Evolutionary conservation across 257 asterid species (phyloP), one percentile per base, ranked within the genome.

Genomic region (Solanum commersonii): DNA sequence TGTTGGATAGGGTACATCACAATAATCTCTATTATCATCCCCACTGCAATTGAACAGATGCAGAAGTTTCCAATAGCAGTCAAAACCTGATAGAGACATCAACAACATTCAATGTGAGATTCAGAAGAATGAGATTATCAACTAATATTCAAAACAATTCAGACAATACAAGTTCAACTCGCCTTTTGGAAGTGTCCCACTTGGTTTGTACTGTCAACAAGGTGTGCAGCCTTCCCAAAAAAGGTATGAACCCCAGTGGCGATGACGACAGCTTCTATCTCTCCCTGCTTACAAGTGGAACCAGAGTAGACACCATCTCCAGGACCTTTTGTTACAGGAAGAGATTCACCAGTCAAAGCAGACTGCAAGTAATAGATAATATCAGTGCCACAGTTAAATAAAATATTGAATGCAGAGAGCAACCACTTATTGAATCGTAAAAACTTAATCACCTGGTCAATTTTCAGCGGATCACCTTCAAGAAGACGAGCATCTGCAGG

Each of bases 241-340:
- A 97, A 97, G 59, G 99, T 97, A 91, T 97, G 99, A 81, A 97
- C 99, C 88, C 99, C 99, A 18, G 98, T 95, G 33, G 97, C 99
- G 42, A 97, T 95, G 71, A 95, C 99, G 49, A 97, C 78, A 76
- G 98, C 99, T 90, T 97, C 99, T 22, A 97, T 85, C 87, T 95
- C 98, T 87, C 98, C 98, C 89, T 97, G 99, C 89, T 97, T 97
- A 95, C 99, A 97, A 8, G 99, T 97, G 25, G 99, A 97, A 89
- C 99, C 99, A 23, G 99, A 97, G 91, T 97, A 97, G 46, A 97
- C 94, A 16, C 98, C 99, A 71, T 97, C 99, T 5, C 99, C 99
- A 6, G 98, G 97, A 46, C 98, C 98, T 89, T 97, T 97, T 2
- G 98, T 95, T 60, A 95, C 98, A 1, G 99, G 99, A 88, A 97